Evolutionary conservation across 2,329 filamentous ascomycete species (phyloP), one percentile per base, ranked within the genome.

Genomic region (Ceratocystis alfenasii): DNA sequence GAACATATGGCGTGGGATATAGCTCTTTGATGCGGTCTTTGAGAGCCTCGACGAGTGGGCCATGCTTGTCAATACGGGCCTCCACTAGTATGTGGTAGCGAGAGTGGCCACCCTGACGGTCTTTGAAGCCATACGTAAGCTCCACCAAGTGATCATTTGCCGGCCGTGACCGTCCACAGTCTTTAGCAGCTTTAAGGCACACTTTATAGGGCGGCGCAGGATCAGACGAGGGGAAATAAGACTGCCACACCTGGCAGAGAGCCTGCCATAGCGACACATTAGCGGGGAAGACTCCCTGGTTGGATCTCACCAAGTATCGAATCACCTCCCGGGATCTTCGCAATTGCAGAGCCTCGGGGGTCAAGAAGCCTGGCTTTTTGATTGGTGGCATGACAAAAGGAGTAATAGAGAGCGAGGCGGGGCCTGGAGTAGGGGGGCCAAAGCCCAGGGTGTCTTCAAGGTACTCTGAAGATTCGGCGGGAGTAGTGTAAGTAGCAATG

Each of bases 201-300:
- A 74, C 73, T 65, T 75, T 75, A 53, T 74, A 74, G 36, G 73
- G 75, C 1, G 77, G 81, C 28, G 76, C 74, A 3, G 74, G 71
- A 20, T 64, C 48, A 20, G 65, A 73, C 44, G 72, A 73, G 1
- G 72, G 70, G 55, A 78, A 79, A 6, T 72, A 71, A n/a, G 73
- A 73, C 8, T 74, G 71, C 77, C 81, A 84, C 6, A 78, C 72
- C 8, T 74, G 74, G 15, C 76, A 74, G 3, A 82, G 70, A 1
- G 78, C 78, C 66, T 78, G 77, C 74, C 79, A 82, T 3, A 84
- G 72, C 2, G 79, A 74, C 50, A 77, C 75, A 28, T 79, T 80
- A 17, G 80, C 79, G 1, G 82, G 79, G 57, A 84, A 79, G 1
- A 80, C 78, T 0, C 81, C 81, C 1, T 71, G 71, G 57, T 75